Conservation (phyloP, 2,329 filamentous ascomycete species). For the Elsinoe ampelina region DNA sequence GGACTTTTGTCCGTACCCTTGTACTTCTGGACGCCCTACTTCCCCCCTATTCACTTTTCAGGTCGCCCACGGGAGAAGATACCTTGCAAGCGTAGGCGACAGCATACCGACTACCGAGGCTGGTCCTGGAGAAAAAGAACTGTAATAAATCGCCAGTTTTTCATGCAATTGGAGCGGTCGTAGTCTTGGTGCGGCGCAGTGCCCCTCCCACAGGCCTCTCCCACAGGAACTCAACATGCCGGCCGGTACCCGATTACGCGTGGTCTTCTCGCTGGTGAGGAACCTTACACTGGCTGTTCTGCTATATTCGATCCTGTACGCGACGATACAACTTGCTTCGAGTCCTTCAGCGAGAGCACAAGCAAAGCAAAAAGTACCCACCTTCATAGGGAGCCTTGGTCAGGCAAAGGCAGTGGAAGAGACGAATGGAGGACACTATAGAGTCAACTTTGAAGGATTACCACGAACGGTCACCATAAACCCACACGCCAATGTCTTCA, state of each 20-base stretch:
- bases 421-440: conserved; percentile 30
- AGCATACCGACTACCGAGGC: neutral
- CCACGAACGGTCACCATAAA: conserved; percentile 39
- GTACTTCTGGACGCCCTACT: neutral
- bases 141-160: neutral
- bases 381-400: conserved; percentile 25
- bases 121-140: conserved; percentile 4
- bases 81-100: neutral
- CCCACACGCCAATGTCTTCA: conserved; percentile 45
- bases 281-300: conserved; percentile 36
- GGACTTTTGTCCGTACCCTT: neutral
- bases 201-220: neutral
- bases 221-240: neutral
- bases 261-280: conserved; percentile 23
- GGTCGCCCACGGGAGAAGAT: neutral
- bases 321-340: conserved; percentile 33
- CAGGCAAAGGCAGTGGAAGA: conserved; percentile 28
- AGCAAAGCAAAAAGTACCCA: conserved; percentile 34
- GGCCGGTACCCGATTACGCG: conserved; percentile 4
- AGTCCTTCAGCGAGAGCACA: conserved; percentile 32
- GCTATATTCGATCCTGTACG: conserved; percentile 35
- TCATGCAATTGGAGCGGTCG: neutral
- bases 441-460: conserved; percentile 35
- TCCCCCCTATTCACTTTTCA: neutral
- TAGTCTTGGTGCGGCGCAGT: neutral